These are phyloP conservation scores for Scenedesmus sp. DNA, from an alignment of 163 green algal species.

Conservation along the genomic window DNA sequence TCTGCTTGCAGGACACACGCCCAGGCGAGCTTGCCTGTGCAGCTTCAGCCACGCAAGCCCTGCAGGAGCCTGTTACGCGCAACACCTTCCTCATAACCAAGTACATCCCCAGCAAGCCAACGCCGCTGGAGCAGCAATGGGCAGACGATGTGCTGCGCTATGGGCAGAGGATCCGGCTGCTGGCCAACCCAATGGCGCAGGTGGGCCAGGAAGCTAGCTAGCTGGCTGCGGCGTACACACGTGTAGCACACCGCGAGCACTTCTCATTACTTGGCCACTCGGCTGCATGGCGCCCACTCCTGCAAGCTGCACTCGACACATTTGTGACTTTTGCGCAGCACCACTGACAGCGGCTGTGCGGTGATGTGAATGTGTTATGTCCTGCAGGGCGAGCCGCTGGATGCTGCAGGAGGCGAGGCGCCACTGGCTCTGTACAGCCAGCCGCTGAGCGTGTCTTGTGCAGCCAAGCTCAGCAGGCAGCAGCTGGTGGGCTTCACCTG, in stretches of 20 bases:
- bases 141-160: slow-evolving; percentile 62
- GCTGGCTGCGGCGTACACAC: neutral
- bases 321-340: neutral
- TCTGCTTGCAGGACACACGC: slow-evolving; percentile 49
- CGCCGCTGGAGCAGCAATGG: slow-evolving; percentile 60
- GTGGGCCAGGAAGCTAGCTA: neutral
- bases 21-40: slow-evolving; percentile 62
- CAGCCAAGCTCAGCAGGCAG: slow-evolving; percentile 67
- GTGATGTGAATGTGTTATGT: neutral
- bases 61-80: slow-evolving; percentile 47
- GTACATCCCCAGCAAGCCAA: slow-evolving; percentile 57
- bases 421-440: slow-evolving; percentile 66
- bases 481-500: slow-evolving; percentile 71
- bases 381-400: slow-evolving; percentile 16
- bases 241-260: no score
- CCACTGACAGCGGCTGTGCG: neutral
- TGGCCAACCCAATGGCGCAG: slow-evolving; percentile 56
- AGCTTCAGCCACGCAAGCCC: slow-evolving; percentile 56
- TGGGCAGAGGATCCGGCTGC: slow-evolving; percentile 62
- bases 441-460: slow-evolving; percentile 60
- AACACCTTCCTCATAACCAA: slow-evolving; percentile 67
- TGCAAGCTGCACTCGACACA: neutral
- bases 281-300: neutral
- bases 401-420: slow-evolving; percentile 46
- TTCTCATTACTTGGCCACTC: no score